Base-by-base conservation (phyloP, 495 filamentous ascomycete species). In the Neurospora sp. region DNA sequence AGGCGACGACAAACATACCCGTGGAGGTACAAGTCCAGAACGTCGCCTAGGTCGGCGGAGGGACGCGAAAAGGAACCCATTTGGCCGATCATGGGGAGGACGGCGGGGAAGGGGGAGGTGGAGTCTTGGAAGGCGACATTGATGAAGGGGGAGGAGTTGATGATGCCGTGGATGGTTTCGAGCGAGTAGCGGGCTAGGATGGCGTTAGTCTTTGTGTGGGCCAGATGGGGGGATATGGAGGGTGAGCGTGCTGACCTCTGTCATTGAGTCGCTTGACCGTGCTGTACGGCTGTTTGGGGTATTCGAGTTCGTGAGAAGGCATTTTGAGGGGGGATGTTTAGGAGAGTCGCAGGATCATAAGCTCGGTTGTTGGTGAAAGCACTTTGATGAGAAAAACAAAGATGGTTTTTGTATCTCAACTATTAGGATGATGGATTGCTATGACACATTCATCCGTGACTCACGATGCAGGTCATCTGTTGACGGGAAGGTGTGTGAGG, bases 51-150 rank as follows among this genome's bases (percentile, higher is more conserved):
- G 73, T 83, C 86, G 9, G 88, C 86, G 71, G 88, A 90, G 27
- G 90, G 90, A 73, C 86, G 84, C 10, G 82, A 83, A 76, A 90
- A 95, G 65, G 88, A 91, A 22, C 87, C 91, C 90, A 95, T 93
- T 75, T 89, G 88, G 59, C 94, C 94, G 74, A 97, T 92, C 93
- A 97, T 96, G 44, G 94, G 94, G 0, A 98, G 85, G 74, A 91
- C 89, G 70, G 88, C 85, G 5, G 94, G 93, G 75, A 94, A 94
- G 14, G 90, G 90, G 72, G 91, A 89, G 59, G 85, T 81, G 0
- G 86, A 84, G 8, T 84, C 83, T 27, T 86, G 83, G 88, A 97
- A 97, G 71, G 94, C 93, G 73, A 98, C 89, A 83, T 97, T 91
- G 8, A 97, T 85, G 12, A 97, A 88, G 18, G 89, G 89, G 20